A percentile compares a stretch with the other conserved stretches of the same genome.
phyloP scores from a whole-genome alignment of 306 rosid genomes.

The Fragaria vesca region DNA sequence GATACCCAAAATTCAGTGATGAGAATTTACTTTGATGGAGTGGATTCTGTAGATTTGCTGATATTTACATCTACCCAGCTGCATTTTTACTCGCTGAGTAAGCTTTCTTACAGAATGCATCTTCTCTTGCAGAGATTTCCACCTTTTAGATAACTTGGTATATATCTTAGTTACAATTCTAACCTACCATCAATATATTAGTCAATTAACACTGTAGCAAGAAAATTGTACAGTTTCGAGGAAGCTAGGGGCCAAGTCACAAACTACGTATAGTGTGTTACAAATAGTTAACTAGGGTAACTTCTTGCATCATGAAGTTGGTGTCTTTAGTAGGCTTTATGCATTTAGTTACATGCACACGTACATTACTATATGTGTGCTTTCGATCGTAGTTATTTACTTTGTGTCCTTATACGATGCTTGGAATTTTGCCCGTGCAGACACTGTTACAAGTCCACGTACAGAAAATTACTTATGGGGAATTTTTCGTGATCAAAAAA shows the following conservation, averaged over 20 bases:
- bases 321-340: neutral
- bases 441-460: slow-evolving; percentile 22
- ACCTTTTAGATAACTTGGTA: neutral
- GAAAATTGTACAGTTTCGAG: neutral
- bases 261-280: neutral
- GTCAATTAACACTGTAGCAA: neutral
- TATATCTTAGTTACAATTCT: neutral
- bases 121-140: neutral
- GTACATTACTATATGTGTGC: neutral
- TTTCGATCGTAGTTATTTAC: neutral
- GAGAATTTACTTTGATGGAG: slow-evolving; percentile 32
- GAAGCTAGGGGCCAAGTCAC: neutral
- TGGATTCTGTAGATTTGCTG: slow-evolving; percentile 50
- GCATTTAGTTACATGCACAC: neutral
- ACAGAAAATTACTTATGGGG: slow-evolving; percentile 38
- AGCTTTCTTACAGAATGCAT: slow-evolving; percentile 7
- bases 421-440: slow-evolving; percentile 29
- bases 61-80: slow-evolving; percentile 62
- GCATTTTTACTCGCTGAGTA: slow-evolving; percentile 44
- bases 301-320: neutral
- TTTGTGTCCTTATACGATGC: neutral
- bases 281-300: neutral
- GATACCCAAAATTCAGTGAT: slow-evolving; percentile 43
- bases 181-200: neutral
- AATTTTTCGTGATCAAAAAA: slow-evolving; percentile 24